A percentile compares a stretch with the other conserved stretches of the same genome.
Conservation (phyloP, 176 grass and related monocot species). For the Eleusine indica region DNA sequence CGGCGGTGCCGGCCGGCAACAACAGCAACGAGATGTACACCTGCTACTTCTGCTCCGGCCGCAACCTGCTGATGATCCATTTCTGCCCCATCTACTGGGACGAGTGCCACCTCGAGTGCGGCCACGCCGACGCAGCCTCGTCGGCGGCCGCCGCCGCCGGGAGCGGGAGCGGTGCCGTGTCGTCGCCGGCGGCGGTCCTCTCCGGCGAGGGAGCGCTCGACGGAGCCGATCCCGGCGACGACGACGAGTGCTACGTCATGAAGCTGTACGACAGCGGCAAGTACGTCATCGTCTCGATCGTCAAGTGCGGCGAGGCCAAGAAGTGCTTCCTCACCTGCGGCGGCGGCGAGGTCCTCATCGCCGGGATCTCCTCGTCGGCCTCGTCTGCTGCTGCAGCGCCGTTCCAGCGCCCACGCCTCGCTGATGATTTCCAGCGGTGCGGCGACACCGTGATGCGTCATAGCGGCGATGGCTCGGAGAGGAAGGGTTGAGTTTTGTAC, state of each 20-base stretch:
- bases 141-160: too few species aligned
- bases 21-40: background rate
- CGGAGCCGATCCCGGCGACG: background rate
- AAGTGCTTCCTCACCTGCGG: background rate
- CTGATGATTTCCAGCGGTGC: slow-evolving; percentile 2
- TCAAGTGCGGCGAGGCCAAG: background rate
- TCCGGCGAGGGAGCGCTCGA: background rate
- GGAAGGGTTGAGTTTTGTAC: background rate
- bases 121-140: background rate
- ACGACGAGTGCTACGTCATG: slow-evolving; percentile 5
- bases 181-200: background rate
- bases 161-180: too few species aligned
- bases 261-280: background rate
- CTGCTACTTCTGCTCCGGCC: background rate
- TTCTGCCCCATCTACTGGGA: background rate
- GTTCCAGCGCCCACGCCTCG: background rate
- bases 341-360: background rate
- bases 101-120: background rate
- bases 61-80: background rate
- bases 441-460: background rate
- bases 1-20: background rate
- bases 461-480: background rate
- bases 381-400: background rate
- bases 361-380: background rate
- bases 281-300: background rate